Conservation (phyloP, 768 basidiomycete genomes). For the Mycena pura region DNA sequence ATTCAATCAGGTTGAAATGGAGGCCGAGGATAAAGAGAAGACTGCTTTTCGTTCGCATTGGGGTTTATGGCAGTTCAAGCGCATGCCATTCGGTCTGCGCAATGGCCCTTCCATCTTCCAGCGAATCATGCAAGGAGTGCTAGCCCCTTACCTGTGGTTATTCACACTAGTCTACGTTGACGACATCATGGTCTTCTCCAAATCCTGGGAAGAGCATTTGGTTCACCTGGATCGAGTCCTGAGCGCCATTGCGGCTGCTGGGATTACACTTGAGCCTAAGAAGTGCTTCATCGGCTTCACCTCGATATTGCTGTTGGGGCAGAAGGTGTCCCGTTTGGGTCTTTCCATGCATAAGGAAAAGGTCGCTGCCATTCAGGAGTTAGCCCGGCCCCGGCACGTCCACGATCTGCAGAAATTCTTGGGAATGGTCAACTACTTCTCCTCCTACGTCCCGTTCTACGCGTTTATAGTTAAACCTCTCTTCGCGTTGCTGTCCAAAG, state of each 20-base stretch:
- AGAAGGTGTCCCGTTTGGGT: too few relatives aligned
- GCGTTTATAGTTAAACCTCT: conserved; percentile 26
- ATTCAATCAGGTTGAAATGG: conserved; percentile 34
- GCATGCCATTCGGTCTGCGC: conserved; percentile 43
- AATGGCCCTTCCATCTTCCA: too few relatives aligned
- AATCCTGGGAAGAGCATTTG: too few relatives aligned
- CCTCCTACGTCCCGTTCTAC: conserved; percentile 35
- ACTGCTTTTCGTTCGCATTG: conserved; percentile 38
- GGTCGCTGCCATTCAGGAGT: too few relatives aligned
- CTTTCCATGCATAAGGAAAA: too few relatives aligned
- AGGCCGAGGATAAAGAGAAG: conserved; percentile 25
- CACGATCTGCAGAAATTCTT: conserved; percentile 32
- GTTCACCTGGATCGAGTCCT: too few relatives aligned
- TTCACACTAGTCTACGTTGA: too few relatives aligned
- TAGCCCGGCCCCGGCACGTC: too few relatives aligned
- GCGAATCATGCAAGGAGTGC: too few relatives aligned
- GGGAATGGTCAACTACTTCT: conserved; percentile 38
- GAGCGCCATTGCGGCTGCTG: conserved; percentile 19
- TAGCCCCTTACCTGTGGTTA: too few relatives aligned
- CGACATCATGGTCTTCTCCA: too few relatives aligned
- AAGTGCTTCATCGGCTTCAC: conserved; percentile 30
- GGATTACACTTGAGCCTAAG: conserved; percentile 30
- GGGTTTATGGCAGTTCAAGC: conserved; percentile 38
- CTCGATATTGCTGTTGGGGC: conserved; percentile 5
- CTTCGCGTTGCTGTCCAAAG: not conserved